Evolutionary conservation across 352 stramenopile genomes (phyloP).

Genomic region (Pythium coloratum): DNA sequence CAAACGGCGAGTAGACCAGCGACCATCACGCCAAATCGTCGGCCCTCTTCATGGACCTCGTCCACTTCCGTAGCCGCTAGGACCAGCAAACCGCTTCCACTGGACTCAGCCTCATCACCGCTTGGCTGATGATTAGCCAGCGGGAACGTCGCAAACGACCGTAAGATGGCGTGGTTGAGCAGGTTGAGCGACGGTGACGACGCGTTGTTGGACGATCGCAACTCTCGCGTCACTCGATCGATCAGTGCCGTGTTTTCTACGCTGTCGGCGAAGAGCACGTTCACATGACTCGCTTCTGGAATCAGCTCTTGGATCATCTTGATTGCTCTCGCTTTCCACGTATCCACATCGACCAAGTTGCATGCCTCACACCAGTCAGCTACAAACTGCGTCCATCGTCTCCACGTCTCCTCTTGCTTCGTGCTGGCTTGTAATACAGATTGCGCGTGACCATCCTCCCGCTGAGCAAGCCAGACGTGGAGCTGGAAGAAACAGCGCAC

Average conservation of each 20-base stretch:
- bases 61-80: background rate
- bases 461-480: background rate
- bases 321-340: slow-evolving; percentile 1
- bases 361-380: background rate
- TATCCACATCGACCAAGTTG: background rate
- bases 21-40: background rate
- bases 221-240: background rate
- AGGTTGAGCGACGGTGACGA: slow-evolving; percentile 5
- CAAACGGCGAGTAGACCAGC: background rate
- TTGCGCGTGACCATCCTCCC: background rate
- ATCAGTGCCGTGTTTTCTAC: background rate
- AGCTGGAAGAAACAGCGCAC: background rate
- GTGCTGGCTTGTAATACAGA: background rate
- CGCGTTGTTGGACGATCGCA: background rate
- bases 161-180: slow-evolving; percentile 1
- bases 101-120: background rate
- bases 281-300: background rate
- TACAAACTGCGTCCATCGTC: slow-evolving; percentile 1
- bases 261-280: background rate
- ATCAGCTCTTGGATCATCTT: background rate
- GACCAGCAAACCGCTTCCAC: background rate
- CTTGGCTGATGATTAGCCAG: background rate
- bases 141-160: background rate
- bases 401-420: background rate
- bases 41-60: background rate